A percentile compares a stretch with the other conserved stretches of the same genome.
phyloP scores from a whole-genome alignment of 306 rosid genomes.

The Arachis hypogaea region DNA sequence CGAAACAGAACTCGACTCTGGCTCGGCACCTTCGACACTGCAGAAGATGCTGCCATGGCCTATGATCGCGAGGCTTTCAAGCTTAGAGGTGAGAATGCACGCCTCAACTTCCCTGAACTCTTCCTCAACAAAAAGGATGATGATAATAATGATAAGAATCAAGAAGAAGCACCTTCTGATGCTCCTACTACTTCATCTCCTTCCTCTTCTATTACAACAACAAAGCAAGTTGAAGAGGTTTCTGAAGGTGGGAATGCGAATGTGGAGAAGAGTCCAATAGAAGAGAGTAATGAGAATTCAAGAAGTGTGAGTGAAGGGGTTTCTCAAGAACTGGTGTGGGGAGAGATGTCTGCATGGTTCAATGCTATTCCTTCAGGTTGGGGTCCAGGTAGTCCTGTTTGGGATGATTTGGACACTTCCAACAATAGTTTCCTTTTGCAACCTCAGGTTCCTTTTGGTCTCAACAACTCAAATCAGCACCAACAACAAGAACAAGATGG shows the following conservation, averaged over 20 bases:
- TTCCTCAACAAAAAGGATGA: slow-evolving; percentile 52
- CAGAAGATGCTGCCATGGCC: slow-evolving; percentile 97
- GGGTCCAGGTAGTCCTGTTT: slow-evolving; percentile 95
- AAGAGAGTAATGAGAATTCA: slow-evolving; percentile 49
- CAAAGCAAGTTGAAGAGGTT: slow-evolving; percentile 40
- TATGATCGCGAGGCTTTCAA: slow-evolving; percentile 94
- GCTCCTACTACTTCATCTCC: slow-evolving; percentile 35
- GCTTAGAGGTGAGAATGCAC: slow-evolving; percentile 91
- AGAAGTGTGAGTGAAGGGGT: slow-evolving; percentile 48
- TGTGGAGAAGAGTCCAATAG: slow-evolving; percentile 26
- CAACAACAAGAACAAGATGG: slow-evolving; percentile 33
- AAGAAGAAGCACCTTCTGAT: slow-evolving; percentile 32
- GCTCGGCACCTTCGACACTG: slow-evolving; percentile 97
- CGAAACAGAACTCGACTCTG: slow-evolving; percentile 88
- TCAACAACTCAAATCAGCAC: slow-evolving; percentile 45
- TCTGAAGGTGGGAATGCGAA: neutral
- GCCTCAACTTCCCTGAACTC: slow-evolving; percentile 87
- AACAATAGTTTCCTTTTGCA: slow-evolving; percentile 65
- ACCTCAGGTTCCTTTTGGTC: slow-evolving; percentile 50
- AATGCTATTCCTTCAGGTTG: slow-evolving; percentile 84
- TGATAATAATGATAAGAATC: too few relatives aligned
- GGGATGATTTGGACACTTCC: slow-evolving; percentile 86
- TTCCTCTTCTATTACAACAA: slow-evolving; percentile 39
- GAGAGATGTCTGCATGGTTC: slow-evolving; percentile 88
- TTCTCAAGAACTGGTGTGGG: slow-evolving; percentile 80